A percentile compares a stretch with the other conserved stretches of the same genome.
phyloP scores from a whole-genome alignment of 257 asterid species.

The Osmanthus fragrans region DNA sequence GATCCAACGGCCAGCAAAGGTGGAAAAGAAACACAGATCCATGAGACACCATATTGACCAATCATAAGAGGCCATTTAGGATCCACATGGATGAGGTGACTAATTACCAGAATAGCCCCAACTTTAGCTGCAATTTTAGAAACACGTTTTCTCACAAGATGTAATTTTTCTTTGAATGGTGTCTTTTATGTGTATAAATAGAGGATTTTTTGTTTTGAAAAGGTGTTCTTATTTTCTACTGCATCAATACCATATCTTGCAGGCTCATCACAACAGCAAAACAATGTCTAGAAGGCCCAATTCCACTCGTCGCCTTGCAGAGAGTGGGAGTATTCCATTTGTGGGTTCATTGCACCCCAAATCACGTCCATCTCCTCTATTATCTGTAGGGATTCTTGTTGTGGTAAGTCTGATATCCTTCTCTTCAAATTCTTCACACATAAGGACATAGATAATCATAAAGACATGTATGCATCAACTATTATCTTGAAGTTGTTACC shows the following conservation, averaged over 20 bases:
- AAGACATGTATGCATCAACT: neutral
- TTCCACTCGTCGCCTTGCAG: constrained; percentile 66
- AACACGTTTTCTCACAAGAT: no score
- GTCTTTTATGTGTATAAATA: neutral
- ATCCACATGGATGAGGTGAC: no score
- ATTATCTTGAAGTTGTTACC: neutral
- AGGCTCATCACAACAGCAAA: constrained; percentile 28
- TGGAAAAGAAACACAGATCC: no score
- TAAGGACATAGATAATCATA: neutral
- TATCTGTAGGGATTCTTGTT: constrained; percentile 69
- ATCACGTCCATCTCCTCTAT: constrained; percentile 77
- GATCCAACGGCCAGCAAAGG: no score
- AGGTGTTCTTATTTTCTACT: constrained; percentile 17
- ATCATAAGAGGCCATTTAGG: no score
- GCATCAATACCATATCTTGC: constrained; percentile 23
- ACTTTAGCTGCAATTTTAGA: no score
- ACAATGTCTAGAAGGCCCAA: constrained; percentile 82
- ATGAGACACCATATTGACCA: no score
- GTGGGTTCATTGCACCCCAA: constrained; percentile 76
- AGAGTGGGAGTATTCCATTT: constrained; percentile 65
- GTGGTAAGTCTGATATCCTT: constrained; percentile 51
- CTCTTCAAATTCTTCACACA: constrained; percentile 2
- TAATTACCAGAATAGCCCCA: no score
- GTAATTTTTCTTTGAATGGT: neutral
- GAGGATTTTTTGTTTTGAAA: neutral